A percentile compares a stretch with the other conserved stretches of the same genome.
Evolutionary conservation across 345 rosid species (phyloP).

Genomic region (Moricandia moricandioides): DNA sequence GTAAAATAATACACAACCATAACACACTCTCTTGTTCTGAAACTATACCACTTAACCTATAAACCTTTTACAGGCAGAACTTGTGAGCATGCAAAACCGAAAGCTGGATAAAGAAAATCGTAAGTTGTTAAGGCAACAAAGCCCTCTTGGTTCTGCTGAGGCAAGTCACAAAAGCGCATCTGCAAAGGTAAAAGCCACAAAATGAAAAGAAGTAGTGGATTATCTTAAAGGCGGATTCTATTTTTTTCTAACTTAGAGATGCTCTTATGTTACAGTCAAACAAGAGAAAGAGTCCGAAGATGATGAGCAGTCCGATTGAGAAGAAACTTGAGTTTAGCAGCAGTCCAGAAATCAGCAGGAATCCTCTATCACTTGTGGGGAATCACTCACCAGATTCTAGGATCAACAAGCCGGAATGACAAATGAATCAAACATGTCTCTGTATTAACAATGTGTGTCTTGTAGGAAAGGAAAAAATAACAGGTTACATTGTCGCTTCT

Average conservation of each 20-base stretch:
- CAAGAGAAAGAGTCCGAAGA: slow-evolving; percentile 35
- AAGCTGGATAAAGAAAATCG: slow-evolving; percentile 37
- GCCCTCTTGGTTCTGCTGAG: slow-evolving; percentile 25
- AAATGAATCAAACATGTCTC: slow-evolving; percentile 3
- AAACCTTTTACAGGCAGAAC: slow-evolving; percentile 29
- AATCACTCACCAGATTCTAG: slow-evolving; percentile 25
- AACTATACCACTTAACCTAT: neutral
- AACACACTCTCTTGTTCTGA: neutral
- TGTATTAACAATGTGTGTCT: slow-evolving; percentile 24
- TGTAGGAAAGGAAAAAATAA: neutral
- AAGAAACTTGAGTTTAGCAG: slow-evolving; percentile 34
- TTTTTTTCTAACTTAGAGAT: neutral
- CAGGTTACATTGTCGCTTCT: neutral
- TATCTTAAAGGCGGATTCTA: neutral
- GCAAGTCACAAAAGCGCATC: slow-evolving; percentile 13
- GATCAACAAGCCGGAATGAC: neutral
- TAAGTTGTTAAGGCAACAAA: slow-evolving; percentile 29
- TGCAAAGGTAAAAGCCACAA: slow-evolving; percentile 20
- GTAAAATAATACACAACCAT: neutral
- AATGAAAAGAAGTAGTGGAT: neutral
- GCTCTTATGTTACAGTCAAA: slow-evolving; percentile 26
- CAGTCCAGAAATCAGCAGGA: slow-evolving; percentile 27
- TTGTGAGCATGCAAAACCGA: slow-evolving; percentile 34
- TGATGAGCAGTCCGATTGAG: slow-evolving; percentile 29
- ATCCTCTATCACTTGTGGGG: slow-evolving; percentile 29